Evolutionary conservation across 495 filamentous ascomycete species (phyloP).

Genomic region (Jackrogersella multiformis): DNA sequence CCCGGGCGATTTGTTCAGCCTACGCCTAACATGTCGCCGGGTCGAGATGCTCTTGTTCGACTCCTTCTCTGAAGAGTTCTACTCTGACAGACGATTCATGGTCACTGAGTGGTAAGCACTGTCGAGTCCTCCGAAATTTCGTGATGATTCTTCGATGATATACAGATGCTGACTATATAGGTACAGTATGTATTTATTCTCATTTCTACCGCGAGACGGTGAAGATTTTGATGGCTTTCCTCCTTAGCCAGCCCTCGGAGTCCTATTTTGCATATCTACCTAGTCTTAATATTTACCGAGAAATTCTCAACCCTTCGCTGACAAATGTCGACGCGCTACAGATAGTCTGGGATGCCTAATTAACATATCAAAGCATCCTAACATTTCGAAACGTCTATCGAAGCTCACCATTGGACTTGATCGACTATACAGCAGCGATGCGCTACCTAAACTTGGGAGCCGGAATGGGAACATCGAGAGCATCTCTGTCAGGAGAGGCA

Average conservation of each 20-base stretch:
- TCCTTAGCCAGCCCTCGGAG: background rate
- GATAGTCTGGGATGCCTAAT: conserved; percentile 36
- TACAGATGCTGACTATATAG: conserved; percentile 12
- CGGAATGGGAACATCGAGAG: conserved; percentile 5
- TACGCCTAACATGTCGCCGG: conserved; percentile 50
- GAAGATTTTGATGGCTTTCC: background rate
- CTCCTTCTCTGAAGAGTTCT: conserved; percentile 54
- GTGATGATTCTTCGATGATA: background rate
- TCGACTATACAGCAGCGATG: conserved; percentile 35
- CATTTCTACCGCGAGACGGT: background rate
- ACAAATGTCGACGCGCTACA: background rate
- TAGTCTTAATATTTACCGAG: background rate
- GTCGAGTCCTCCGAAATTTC: background rate
- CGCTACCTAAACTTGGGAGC: conserved; percentile 5
- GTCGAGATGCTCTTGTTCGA: conserved; percentile 50
- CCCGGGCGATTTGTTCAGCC: conserved; percentile 36
- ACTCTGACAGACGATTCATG: conserved; percentile 56
- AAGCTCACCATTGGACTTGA: conserved; percentile 42
- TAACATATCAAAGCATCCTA: conserved; percentile 42
- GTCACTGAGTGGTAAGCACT: conserved; percentile 46
- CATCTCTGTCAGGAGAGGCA: conserved; percentile 18
- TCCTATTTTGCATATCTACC: background rate
- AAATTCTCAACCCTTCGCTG: background rate
- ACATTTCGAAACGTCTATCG: conserved; percentile 44
- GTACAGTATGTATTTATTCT: conserved; percentile 19